Base-by-base conservation (phyloP, 345 rosid species). In the Abelmoschus esculentus region DNA sequence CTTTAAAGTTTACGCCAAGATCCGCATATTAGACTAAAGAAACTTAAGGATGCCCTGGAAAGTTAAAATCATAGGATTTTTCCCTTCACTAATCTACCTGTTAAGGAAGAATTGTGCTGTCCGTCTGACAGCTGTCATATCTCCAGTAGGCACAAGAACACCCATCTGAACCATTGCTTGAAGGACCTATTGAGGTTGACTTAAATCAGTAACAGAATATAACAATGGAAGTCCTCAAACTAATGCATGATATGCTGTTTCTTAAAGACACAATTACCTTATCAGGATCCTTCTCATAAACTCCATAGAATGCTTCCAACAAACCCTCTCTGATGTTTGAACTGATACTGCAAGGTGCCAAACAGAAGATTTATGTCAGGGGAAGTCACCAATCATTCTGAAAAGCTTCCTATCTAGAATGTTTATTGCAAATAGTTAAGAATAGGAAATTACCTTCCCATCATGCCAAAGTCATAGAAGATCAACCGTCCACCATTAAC, bases 61-160 rank as follows among this genome's bases (percentile, higher is more conserved):
- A 26, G 69, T 46, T 46, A 26, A 54, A 46, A 46, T 36, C 19
- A 46, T 46, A 65, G 38, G 31, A 55, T 19, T 55, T 55, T 19
- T 65, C 50, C 46, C 36, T 22, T 64, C 53, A 36, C 36, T 46
- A 65, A 65, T 65, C 58, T 26, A 95, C 99, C 95, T 93, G 61
- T 91, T 88, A 68, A 93, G 96, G 81, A 93, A 93, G 82, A 93
- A 93, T 56, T 85, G 81, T 26, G 99, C 96, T 18, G 99, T 93
- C 78, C 99, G 79, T 77, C 96, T 84, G 74, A 95, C 87, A 70
- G 99, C 95, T 60, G 99, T 95, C 88, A 87, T 82, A 76, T 95
- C 99, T 72, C 99, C 99, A 42, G 99, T 95, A 61, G 99, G 99
- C 57, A 95, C 99, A 77, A 95, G 97, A 70, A 95, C 99, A 70